Conservation (phyloP, 2,329 filamentous ascomycete genomes). For the Macrophomina phaseolina region DNA sequence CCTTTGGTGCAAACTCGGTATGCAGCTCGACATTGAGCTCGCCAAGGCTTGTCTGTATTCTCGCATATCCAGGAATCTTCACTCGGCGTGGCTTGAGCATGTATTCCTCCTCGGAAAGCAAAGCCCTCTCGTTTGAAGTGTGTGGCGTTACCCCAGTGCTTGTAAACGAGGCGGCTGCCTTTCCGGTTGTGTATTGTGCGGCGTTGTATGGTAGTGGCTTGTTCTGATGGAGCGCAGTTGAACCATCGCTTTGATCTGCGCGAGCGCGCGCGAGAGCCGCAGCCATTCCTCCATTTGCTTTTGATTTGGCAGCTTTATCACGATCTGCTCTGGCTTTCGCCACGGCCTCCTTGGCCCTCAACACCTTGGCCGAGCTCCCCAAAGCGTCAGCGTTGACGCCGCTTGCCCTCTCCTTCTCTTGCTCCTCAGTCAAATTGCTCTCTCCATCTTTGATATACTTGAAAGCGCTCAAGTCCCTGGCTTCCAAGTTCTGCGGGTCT, state of each 20-base stretch:
- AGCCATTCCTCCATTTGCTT: constrained; percentile 34
- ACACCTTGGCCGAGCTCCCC: constrained; percentile 79
- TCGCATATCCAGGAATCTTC: constrained; percentile 88
- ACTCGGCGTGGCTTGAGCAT: constrained; percentile 91
- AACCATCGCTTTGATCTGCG: constrained; percentile 33
- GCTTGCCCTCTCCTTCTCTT: constrained; percentile 69
- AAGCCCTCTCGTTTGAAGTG: constrained; percentile 83
- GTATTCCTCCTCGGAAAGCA: constrained; percentile 92
- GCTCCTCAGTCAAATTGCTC: constrained; percentile 68
- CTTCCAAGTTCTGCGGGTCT: constrained; percentile 88
- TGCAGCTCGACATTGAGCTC: constrained; percentile 88
- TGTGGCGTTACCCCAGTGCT: constrained; percentile 92
- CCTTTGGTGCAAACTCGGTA: constrained; percentile 87
- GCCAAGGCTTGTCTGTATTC: constrained; percentile 85
- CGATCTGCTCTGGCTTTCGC: constrained; percentile 83
- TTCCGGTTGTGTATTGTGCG: constrained; percentile 86
- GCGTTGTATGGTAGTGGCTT: constrained; percentile 74
- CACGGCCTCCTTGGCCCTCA: constrained; percentile 92
- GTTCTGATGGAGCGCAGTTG: constrained; percentile 29
- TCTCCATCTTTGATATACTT: constrained; percentile 86
- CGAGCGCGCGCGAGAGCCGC: constrained; percentile 32
- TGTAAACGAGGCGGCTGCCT: constrained; percentile 91
- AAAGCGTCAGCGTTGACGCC: constrained; percentile 81
- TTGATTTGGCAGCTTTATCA: constrained; percentile 42
- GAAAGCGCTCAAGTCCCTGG: constrained; percentile 83